phyloP scores from a whole-genome alignment of 108 stramenopile species.

The Ochromonas danica region DNA sequence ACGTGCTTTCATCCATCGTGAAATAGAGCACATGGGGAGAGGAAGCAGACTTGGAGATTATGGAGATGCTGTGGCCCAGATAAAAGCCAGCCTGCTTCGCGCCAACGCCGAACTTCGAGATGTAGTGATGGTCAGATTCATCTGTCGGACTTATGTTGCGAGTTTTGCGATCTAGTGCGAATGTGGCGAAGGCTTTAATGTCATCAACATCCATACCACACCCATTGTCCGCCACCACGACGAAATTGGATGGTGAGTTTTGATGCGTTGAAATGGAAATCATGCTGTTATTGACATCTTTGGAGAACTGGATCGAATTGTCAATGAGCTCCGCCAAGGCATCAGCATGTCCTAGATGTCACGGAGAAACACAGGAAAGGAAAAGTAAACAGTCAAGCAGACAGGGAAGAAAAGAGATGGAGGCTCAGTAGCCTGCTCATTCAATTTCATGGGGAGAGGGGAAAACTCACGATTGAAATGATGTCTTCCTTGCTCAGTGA shows the following conservation, averaged over 20 bases:
- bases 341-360: constrained; percentile 25
- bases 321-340: constrained; percentile 53
- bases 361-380: background rate
- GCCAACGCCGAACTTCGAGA: constrained; percentile 51
- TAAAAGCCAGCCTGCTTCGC: constrained; percentile 51
- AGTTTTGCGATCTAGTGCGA: constrained; percentile 33
- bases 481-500: background rate
- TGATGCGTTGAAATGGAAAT: background rate
- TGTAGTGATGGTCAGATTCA: constrained; percentile 32
- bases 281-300: background rate
- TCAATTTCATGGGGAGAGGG: background rate
- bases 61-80: constrained; percentile 39
- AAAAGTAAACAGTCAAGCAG: background rate
- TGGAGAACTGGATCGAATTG: constrained; percentile 46
- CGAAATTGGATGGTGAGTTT: background rate
- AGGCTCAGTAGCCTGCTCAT: background rate
- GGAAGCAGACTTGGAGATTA: constrained; percentile 37
- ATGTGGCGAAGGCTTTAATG: constrained; percentile 47
- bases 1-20: constrained; percentile 40
- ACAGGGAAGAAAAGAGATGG: background rate
- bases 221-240: constrained; percentile 43
- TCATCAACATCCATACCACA: constrained; percentile 41
- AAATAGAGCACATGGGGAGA: constrained; percentile 37
- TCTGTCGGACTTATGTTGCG: background rate
- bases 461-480: background rate